Conservation (phyloP, 768 basidiomycete species). For the Hygrophoropsis aurantiaca region DNA sequence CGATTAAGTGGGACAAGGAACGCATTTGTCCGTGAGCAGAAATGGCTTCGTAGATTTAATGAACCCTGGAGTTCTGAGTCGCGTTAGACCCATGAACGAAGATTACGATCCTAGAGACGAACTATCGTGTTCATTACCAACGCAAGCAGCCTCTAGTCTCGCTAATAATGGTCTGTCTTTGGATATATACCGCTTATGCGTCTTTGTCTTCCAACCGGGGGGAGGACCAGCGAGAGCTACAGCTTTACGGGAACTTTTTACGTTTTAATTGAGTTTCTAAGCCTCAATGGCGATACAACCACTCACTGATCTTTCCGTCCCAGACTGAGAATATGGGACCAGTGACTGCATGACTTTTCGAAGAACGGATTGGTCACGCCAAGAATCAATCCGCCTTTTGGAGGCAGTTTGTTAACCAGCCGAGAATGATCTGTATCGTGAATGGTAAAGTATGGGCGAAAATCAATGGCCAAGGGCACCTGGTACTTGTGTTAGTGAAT, state of each 20-base stretch:
- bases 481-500: slow-evolving; percentile 24
- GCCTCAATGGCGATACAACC: not conserved
- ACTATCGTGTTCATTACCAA: slow-evolving; percentile 52
- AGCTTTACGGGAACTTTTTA: slow-evolving; percentile 5
- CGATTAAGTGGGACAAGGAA: slow-evolving; percentile 88
- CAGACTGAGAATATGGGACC: slow-evolving; percentile 81
- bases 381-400: slow-evolving; percentile 70
- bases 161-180: slow-evolving; percentile 79
- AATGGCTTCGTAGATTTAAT: slow-evolving; percentile 72
- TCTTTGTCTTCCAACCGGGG: slow-evolving; percentile 77
- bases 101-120: slow-evolving; percentile 22
- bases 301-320: slow-evolving; percentile 51
- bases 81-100: no score
- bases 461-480: slow-evolving; percentile 84
- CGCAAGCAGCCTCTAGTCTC: slow-evolving; percentile 62
- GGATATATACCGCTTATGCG: slow-evolving; percentile 80
- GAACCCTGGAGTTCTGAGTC: slow-evolving; percentile 58
- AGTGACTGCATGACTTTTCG: slow-evolving; percentile 74
- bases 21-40: slow-evolving; percentile 81
- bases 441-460: slow-evolving; percentile 94
- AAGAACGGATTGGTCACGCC: slow-evolving; percentile 92
- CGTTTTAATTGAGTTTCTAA: not conserved
- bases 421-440: slow-evolving; percentile 82
- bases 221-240: slow-evolving; percentile 43
- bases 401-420: slow-evolving; percentile 81